phyloP scores from a whole-genome alignment of 768 basidiomycete species.

The Leccinum aurantiacum region DNA sequence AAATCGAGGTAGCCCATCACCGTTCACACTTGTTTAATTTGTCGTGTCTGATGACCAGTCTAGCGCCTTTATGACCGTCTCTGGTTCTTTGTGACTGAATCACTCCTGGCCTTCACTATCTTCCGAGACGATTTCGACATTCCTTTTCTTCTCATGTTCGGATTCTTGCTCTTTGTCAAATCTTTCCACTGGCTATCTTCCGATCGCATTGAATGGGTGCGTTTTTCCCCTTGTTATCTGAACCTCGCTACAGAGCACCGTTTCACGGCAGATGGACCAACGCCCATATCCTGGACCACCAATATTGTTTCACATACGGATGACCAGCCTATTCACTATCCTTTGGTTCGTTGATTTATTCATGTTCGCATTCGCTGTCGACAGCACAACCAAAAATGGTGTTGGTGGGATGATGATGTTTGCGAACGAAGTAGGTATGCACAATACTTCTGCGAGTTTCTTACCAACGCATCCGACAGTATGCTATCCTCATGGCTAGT shows the following conservation, averaged over 20 bases:
- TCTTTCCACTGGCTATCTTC: slow-evolving; percentile 97
- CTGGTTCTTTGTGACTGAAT: slow-evolving; percentile 98
- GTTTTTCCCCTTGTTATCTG: slow-evolving; percentile 23
- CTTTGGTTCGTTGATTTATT: slow-evolving; percentile 72
- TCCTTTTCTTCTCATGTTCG: slow-evolving; percentile 92
- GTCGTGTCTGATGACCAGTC: background rate
- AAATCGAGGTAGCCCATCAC: slow-evolving; percentile 74
- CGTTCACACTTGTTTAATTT: background rate
- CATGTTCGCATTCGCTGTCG: slow-evolving; percentile 78
- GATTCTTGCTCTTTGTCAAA: slow-evolving; percentile 91
- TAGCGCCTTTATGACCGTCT: slow-evolving; percentile 94
- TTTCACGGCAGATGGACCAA: slow-evolving; percentile 90
- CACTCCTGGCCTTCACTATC: slow-evolving; percentile 93
- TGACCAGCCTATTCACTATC: slow-evolving; percentile 70
- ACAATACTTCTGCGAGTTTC: background rate
- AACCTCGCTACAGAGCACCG: slow-evolving; percentile 1
- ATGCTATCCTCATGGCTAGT: slow-evolving; percentile 84
- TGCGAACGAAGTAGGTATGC: slow-evolving; percentile 76
- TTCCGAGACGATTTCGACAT: slow-evolving; percentile 95
- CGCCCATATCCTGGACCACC: slow-evolving; percentile 84
- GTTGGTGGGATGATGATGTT: slow-evolving; percentile 94
- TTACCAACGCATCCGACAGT: slow-evolving; percentile 48
- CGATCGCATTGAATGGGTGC: slow-evolving; percentile 95
- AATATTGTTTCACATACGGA: slow-evolving; percentile 80
- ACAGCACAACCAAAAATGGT: slow-evolving; percentile 75